Evolutionary conservation across 1,284 basidiomycete species (phyloP).

Genomic region (Leccinum angustisporum): DNA sequence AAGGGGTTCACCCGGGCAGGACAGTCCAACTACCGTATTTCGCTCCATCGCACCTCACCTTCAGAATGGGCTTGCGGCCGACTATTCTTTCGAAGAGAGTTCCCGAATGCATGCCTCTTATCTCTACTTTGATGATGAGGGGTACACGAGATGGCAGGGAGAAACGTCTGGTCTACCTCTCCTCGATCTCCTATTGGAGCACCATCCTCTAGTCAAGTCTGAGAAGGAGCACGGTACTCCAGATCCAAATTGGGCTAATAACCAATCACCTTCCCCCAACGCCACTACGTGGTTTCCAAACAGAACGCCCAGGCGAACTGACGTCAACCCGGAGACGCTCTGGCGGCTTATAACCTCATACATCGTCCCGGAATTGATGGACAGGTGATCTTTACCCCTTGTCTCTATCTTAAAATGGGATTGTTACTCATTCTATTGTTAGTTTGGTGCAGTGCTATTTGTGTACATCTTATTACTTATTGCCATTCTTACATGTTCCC

Average conservation of each 20-base stretch:
- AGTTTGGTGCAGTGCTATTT: conserved; percentile 80
- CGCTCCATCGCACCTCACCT: conserved; percentile 37
- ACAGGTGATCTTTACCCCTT: conserved; percentile 54
- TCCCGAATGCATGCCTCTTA: conserved; percentile 70
- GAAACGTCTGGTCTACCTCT: conserved; percentile 88
- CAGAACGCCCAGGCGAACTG: conserved; percentile 66
- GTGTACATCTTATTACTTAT: conserved; percentile 87
- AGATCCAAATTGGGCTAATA: conserved; percentile 27
- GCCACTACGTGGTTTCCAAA: conserved; percentile 72
- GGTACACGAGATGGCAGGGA: conserved; percentile 83
- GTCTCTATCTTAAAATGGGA: conserved; percentile 3
- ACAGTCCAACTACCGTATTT: conserved; percentile 46
- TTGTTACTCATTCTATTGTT: conserved; percentile 21
- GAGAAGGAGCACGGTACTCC: conserved; percentile 30
- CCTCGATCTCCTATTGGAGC: conserved; percentile 76
- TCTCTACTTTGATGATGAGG: conserved; percentile 80
- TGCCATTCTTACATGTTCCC: conserved; percentile 89
- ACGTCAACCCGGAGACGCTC: conserved; percentile 75
- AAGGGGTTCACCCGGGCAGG: conserved; percentile 41
- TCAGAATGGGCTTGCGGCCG: conserved; percentile 26
- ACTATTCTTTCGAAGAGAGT: conserved; percentile 55
- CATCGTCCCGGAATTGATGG: conserved; percentile 87
- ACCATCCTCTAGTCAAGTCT: conserved; percentile 41
- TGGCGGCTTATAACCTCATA: conserved; percentile 75
- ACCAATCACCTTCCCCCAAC: conserved; percentile 30